Base-by-base conservation (phyloP, 148 eudicot genomes). In the Persicaria tinctoria region DNA sequence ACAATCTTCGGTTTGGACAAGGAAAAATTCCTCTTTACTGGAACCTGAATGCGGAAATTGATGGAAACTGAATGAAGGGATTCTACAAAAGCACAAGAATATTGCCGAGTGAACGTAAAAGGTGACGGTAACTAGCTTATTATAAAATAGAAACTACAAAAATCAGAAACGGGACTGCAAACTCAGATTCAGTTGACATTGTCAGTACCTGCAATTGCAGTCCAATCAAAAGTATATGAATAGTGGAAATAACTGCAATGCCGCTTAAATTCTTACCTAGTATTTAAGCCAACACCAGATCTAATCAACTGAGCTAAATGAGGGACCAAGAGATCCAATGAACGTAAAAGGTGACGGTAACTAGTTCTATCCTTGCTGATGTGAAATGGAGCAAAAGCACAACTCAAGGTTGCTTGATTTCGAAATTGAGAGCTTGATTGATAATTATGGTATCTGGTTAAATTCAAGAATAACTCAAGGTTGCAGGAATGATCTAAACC, bases 211-310 rank as follows among this genome's bases (percentile, higher is more conserved):
- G 3, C 27, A 57, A 50, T 18, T n/a, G 38, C 62, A n/a, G 17
- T 57, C 63, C 32, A 57, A 57, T 17, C 18, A 57, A 66, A 5
- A 57, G 16, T 16, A 55, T n/a, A 41, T 66, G 18, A 3, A 50
- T 3, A 32, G 38, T 32, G 38, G 38, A 41, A 32, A 32, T 12
- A 11, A 64, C 6, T 11, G n/a, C 46, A 10, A 5, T 59, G 10
- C 32, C 66, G 23, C 16, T 12, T 41, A 13, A 38, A 38, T 38
- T 13, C 46, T 41, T 86, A 93, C 98, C 98, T 90, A 70, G 98
- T 94, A 78, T 94, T 94, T 74, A 91, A 83, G 73, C 97, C 97
- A 81, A 91, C 91, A 48, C 98, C 97, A 75, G 97, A 91, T 77
- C 96, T 85, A 74, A 90, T 85, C 88, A 94, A 75, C 84, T 89